Evolutionary conservation across 2,329 filamentous ascomycete genomes (phyloP), one percentile per base, ranked within the genome.

Genomic region (Daldinia eschscholtzii): DNA sequence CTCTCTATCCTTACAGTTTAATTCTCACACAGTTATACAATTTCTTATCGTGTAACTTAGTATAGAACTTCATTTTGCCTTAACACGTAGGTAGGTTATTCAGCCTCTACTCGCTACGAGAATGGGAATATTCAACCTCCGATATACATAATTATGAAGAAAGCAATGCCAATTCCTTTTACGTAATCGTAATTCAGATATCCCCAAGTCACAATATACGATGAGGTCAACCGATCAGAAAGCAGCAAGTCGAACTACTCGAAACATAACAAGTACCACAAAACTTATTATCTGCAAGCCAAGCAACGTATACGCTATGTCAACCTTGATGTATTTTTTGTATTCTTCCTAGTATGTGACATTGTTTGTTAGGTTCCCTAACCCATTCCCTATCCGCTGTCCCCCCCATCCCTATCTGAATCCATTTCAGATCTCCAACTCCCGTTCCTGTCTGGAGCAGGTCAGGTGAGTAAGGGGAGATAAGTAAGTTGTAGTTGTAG

Each of bases 301-400:
- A n/a, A n/a, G n/a, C n/a, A n/a, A 48, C 13, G 12, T 1, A 33
- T 4, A 33, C 6, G 10, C 6, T 52, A 33, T 52, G 33, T 52
- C 26, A 20, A 30, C 46, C 46, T 30, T 52, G 46, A 18, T 52
- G 26, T 52, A 52, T 52, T 52, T 26, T 50, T 28, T 28, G 30
- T 33, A 30, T 52, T 52, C 26, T 52, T 52, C 26, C 46, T 33
- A 52, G 46, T 52, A 52, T 52, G 26, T 52, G 46, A 52, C 46
- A 52, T 52, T 23, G 20, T 23, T 23, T 23, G 46, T 52, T 6
- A 33, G 28, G 26, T 52, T 30, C 41, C n/a, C n/a, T 42, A 20
- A 42, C 41, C 41, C 20, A 42, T 42, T 15, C 35, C 44, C 44
- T 26, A 48, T 9, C 33, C 30, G 20, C 20, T 23, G 20, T 23